These are phyloP conservation scores for Chaetomium strumarium DNA, from an alignment of 2,329 filamentous ascomycete species.

Conservation along the genomic window DNA sequence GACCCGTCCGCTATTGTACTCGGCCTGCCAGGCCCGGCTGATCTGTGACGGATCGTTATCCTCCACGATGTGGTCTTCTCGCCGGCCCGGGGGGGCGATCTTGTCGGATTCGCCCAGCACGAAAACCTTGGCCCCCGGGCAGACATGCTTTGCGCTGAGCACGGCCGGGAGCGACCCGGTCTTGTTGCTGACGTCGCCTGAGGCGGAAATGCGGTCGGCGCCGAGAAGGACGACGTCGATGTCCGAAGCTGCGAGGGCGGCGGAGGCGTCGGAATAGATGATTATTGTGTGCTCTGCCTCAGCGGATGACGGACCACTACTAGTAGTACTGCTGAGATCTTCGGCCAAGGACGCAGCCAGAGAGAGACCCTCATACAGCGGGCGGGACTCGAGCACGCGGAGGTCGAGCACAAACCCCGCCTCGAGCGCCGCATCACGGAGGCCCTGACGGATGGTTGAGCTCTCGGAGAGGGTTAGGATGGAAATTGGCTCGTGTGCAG, in stretches of 20 bases:
- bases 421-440: slow-evolving; percentile 37
- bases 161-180: slow-evolving; percentile 56
- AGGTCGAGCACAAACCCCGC: slow-evolving; percentile 43
- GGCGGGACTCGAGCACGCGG: slow-evolving; percentile 60
- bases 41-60: slow-evolving; percentile 51
- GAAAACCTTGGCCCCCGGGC: slow-evolving; percentile 42
- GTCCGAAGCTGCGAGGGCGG: slow-evolving; percentile 45
- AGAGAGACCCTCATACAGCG: slow-evolving; percentile 58
- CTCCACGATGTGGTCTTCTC: slow-evolving; percentile 41
- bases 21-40: slow-evolving; percentile 38
- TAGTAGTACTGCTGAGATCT: no score
- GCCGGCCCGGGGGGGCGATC: slow-evolving; percentile 42
- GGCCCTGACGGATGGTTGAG: slow-evolving; percentile 50
- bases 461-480: slow-evolving; percentile 59
- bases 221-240: slow-evolving; percentile 57
- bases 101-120: slow-evolving; percentile 58
- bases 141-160: slow-evolving; percentile 46
- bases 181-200: slow-evolving; percentile 61
- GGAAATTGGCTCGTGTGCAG: slow-evolving; percentile 31
- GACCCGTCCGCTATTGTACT: slow-evolving; percentile 24
- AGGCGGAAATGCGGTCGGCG: slow-evolving; percentile 54
- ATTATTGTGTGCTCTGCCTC: slow-evolving; percentile 35
- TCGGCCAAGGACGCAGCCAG: slow-evolving; percentile 42
- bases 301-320: not conserved
- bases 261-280: slow-evolving; percentile 55